These are phyloP conservation scores for Persicaria tinctoria DNA, from an alignment of 148 eudicot species.

Conservation along the genomic window DNA sequence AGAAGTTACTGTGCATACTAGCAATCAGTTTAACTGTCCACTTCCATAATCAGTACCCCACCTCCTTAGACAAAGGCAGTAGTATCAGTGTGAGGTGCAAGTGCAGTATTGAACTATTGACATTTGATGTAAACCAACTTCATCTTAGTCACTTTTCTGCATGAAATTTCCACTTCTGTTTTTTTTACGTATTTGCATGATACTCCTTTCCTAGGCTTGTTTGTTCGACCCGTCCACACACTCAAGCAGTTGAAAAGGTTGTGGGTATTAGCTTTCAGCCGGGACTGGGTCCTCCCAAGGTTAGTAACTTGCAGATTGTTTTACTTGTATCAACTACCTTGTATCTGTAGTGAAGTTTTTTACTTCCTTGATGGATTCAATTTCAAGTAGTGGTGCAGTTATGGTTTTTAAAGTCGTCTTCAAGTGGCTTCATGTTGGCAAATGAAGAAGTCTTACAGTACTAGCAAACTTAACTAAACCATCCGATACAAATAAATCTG, in stretches of 20 bases:
- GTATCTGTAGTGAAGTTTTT: neutral
- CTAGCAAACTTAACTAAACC: no score
- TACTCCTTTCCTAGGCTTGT: slow-evolving; percentile 54
- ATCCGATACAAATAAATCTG: no score
- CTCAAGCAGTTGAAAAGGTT: slow-evolving; percentile 60
- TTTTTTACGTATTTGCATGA: neutral
- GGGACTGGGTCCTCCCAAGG: slow-evolving; percentile 89
- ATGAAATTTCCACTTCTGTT: neutral
- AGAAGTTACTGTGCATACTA: no score
- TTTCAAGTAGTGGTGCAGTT: neutral
- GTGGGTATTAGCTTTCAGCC: slow-evolving; percentile 90
- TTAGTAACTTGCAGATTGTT: slow-evolving; percentile 10
- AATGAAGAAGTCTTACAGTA: neutral
- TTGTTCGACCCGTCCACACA: slow-evolving; percentile 55
- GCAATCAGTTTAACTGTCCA: no score
- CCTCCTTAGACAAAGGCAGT: no score
- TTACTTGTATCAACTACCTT: neutral
- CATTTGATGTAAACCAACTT: no score
- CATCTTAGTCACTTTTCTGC: neutral
- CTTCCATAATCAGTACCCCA: no score
- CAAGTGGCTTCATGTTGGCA: neutral
- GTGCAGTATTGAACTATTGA: no score
- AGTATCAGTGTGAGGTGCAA: no score
- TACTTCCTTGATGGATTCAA: neutral
- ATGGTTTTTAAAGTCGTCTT: no score